These are phyloP conservation scores for Alternaria metachromatica DNA, from an alignment of 2,329 filamentous ascomycete species.

Conservation along the genomic window DNA sequence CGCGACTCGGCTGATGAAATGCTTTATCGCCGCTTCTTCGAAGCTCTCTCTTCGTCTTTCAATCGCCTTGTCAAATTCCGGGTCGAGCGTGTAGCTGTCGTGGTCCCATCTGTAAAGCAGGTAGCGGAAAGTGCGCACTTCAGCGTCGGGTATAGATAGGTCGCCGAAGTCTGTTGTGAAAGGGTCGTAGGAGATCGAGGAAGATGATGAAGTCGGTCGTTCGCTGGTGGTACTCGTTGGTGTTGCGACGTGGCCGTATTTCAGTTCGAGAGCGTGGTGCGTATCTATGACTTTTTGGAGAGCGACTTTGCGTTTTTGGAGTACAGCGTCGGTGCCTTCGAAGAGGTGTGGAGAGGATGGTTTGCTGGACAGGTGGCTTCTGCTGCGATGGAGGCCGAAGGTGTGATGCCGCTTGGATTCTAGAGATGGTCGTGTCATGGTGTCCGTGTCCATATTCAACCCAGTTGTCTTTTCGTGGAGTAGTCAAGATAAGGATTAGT, in stretches of 20 bases:
- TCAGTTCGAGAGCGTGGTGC: slow-evolving; percentile 22
- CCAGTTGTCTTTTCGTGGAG: neutral
- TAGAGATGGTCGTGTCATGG: slow-evolving; percentile 11
- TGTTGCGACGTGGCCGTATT: slow-evolving; percentile 5
- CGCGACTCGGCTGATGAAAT: slow-evolving; percentile 29
- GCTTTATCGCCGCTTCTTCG: slow-evolving; percentile 27
- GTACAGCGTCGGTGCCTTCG: slow-evolving; percentile 24
- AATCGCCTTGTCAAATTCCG: slow-evolving; percentile 23
- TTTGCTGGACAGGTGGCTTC: slow-evolving; percentile 2
- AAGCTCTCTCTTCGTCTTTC: slow-evolving; percentile 14
- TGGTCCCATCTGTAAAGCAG: slow-evolving; percentile 29
- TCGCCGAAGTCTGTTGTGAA: slow-evolving; percentile 21
- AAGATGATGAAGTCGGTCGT: slow-evolving; percentile 5
- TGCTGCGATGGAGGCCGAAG: slow-evolving; percentile 15
- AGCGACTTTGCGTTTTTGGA: slow-evolving; percentile 21
- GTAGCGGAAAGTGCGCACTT: slow-evolving; percentile 31
- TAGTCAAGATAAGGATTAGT: neutral
- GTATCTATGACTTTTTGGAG: slow-evolving; percentile 23
- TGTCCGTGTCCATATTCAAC: neutral
- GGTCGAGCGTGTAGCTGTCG: neutral
- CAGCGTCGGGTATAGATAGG: slow-evolving; percentile 21
- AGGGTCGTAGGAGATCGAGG: slow-evolving; percentile 17
- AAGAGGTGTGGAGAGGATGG: slow-evolving; percentile 3
- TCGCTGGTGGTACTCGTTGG: slow-evolving; percentile 7
- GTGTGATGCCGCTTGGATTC: slow-evolving; percentile 13